Conservation (phyloP, 306 rosid species). For the Begonia peltatifolia region DNA sequence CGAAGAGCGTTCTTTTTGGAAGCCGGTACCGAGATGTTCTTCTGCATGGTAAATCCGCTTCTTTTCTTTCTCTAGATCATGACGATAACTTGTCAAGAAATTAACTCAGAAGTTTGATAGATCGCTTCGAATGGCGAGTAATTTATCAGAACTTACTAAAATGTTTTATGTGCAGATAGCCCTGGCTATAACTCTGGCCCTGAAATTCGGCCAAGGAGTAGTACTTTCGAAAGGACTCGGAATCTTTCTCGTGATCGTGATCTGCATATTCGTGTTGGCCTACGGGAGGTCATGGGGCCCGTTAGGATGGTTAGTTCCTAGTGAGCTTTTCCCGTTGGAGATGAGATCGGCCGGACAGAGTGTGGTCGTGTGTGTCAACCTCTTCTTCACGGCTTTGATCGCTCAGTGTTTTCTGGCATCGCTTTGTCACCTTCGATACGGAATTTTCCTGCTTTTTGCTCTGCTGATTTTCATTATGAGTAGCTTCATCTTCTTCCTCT, state of each 20-base stretch:
- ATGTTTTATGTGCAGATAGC: constrained; percentile 31
- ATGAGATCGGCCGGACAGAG: constrained; percentile 95
- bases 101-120: too few species aligned
- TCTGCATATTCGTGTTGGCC: constrained; percentile 76
- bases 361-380: constrained; percentile 82
- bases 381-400: constrained; percentile 76
- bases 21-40: constrained; percentile 91
- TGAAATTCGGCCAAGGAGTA: constrained; percentile 64
- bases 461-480: constrained; percentile 62
- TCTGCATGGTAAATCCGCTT: constrained; percentile 44
- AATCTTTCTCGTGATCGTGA: constrained; percentile 50
- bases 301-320: constrained; percentile 88
- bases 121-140: too few species aligned
- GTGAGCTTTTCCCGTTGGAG: constrained; percentile 90
- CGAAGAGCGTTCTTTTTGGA: constrained; percentile 83
- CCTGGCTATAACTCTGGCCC: constrained; percentile 47
- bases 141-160: too few species aligned
- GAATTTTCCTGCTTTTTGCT: constrained; percentile 73
- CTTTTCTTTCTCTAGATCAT: too few species aligned
- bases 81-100: too few species aligned
- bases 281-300: constrained; percentile 99
- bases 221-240: constrained; percentile 50
- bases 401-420: constrained; percentile 73
- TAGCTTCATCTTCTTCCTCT: constrained; percentile 55
- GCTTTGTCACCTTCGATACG: constrained; percentile 80